Conservation (phyloP, 2,329 filamentous ascomycete genomes). For the Blastomyces parvus region DNA sequence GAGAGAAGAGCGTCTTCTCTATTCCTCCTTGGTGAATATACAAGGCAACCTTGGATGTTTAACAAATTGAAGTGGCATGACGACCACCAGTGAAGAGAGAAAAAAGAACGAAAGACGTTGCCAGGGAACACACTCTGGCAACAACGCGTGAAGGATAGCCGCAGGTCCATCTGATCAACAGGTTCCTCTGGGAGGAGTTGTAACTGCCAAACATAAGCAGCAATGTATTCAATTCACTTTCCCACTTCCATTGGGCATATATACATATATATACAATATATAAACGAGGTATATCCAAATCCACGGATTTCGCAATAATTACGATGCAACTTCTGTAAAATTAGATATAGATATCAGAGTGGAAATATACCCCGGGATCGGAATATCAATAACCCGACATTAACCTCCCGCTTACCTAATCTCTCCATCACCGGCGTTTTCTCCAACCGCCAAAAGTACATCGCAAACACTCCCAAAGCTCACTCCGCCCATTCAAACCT, state of each 20-base stretch:
- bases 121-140: not conserved
- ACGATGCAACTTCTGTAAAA: no score
- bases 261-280: not conserved
- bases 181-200: no score
- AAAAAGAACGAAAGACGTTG: not conserved
- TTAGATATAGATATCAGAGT: no score
- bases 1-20: not conserved
- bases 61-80: not conserved
- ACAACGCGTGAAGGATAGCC: not conserved
- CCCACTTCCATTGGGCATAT: not conserved
- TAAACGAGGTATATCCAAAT: no score
- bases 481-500: constrained; percentile 1
- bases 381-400: constrained; percentile 1
- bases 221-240: not conserved
- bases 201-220: not conserved
- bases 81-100: not conserved
- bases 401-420: not conserved
- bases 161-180: not conserved
- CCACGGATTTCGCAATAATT: no score
- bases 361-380: not conserved
- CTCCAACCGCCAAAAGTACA: not conserved
- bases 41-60: not conserved
- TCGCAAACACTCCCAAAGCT: not conserved
- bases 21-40: not conserved
- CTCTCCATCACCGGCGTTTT: not conserved